Evolutionary conservation across 2,329 filamentous ascomycete species (phyloP), one percentile per base, ranked within the genome.

Genomic region (Xylaria sp.): DNA sequence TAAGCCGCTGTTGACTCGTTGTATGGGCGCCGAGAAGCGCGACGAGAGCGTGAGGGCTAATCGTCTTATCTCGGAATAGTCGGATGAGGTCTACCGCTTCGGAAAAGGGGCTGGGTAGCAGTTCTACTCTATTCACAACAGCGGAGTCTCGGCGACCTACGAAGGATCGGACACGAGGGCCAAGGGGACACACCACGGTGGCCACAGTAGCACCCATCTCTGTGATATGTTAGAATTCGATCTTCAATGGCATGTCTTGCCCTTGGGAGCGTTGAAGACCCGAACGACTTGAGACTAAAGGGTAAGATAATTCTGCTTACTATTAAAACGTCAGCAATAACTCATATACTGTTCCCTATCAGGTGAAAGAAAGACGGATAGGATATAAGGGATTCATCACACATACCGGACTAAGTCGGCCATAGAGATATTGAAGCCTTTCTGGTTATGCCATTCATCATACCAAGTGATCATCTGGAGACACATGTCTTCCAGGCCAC

Each of bases 21-120:
- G 82, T 83, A 72, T 88, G 86, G 0, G 86, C 85, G 45, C 86
- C 86, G 10, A 88, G 73, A 1, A 88, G 81, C 4, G 86, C 85
- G 2, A 84, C 83, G 1, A 86, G 80, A 11, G 85, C 83, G 44
- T 80, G 80, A 0, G 82, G 79, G 20, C 75, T 78, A 69, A 88
- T 86, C 2, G 85, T 86, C 76, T 88, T 87, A 66, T 82, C 80
- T 25, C 77, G 73, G 74, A 87, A 88, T 7, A 85, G 77, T 27
- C 78, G 73, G 65, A 86, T 81, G 25, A 86, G 76, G 10, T 78
- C 79, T n/a, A 82, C 78, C n/a, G 84, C 83, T n/a, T 75, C 70
- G n/a, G 81, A 79, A 44, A 77, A 74, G 0, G 78, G 75, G 45
- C 77, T 75, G 0, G 86, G 85, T 1, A 87, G 77, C 2, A 83